Evolutionary conservation across 2,329 filamentous ascomycete species (phyloP).

Genomic region (Ophiostoma angusticollis): DNA sequence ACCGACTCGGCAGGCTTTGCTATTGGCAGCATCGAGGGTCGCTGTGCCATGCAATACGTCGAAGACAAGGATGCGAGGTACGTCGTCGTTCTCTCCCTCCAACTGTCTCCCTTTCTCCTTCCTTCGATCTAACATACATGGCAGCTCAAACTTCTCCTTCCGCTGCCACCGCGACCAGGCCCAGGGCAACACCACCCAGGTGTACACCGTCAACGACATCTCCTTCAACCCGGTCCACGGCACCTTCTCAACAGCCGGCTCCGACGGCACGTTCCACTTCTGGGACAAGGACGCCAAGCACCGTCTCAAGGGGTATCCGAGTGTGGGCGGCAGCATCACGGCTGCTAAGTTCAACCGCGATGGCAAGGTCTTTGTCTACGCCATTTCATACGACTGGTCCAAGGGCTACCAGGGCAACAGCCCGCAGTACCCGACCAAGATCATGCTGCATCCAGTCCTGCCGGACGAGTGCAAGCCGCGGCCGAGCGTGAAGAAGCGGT

Average conservation of each 20-base stretch:
- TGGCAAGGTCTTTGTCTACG: conserved; percentile 76
- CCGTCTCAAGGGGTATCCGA: conserved; percentile 76
- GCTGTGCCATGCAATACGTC: conserved; percentile 95
- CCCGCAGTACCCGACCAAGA: conserved; percentile 60
- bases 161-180: conserved; percentile 89
- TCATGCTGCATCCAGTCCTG: conserved; percentile 69
- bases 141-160: conserved; percentile 89
- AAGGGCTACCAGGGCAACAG: conserved; percentile 87
- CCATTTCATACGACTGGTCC: conserved; percentile 94
- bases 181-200: conserved; percentile 65
- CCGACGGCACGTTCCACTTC: conserved; percentile 93
- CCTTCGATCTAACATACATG: conserved; percentile 2
- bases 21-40: conserved; percentile 90
- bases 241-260: conserved; percentile 95
- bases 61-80: conserved; percentile 83
- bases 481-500: conserved; percentile 47
- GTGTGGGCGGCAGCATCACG: conserved; percentile 75
- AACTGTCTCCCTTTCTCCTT: not conserved
- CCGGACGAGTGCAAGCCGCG: conserved; percentile 49
- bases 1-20: conserved; percentile 84
- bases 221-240: conserved; percentile 94
- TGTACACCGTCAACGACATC: conserved; percentile 93
- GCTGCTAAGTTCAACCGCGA: conserved; percentile 82
- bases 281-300: conserved; percentile 92
- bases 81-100: not conserved